phyloP scores from a whole-genome alignment of 148 eudicot species.

The Chenopodium formosanum region DNA sequence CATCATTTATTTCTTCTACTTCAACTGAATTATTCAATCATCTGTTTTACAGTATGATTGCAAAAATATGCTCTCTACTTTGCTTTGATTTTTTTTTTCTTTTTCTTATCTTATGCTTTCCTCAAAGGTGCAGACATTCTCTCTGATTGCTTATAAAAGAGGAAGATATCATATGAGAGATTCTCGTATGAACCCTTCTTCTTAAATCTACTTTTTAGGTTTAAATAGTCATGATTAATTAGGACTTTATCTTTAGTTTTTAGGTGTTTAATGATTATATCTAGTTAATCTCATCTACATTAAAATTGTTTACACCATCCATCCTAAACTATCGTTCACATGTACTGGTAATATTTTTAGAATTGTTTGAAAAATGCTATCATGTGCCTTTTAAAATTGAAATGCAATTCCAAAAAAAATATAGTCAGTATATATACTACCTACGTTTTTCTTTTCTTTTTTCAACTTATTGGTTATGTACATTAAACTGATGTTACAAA shows the following conservation, averaged over 20 bases:
- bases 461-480: too few species aligned
- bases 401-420: too few species aligned
- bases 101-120: slow-evolving; percentile 15
- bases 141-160: slow-evolving; percentile 14
- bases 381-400: too few species aligned
- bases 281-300: not conserved
- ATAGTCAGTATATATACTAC: too few species aligned
- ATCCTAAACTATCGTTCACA: too few species aligned
- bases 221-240: slow-evolving; percentile 11
- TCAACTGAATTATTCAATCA: slow-evolving; percentile 11
- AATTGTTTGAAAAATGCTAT: too few species aligned
- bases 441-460: too few species aligned
- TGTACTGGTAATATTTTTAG: too few species aligned
- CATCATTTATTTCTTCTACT: slow-evolving; percentile 5
- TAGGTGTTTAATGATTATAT: not conserved
- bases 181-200: not conserved
- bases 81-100: not conserved
- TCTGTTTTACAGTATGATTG: slow-evolving; percentile 31
- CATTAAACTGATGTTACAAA: too few species aligned
- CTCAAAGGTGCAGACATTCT: slow-evolving; percentile 27
- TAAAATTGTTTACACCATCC: not conserved
- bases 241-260: not conserved
- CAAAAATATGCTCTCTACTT: slow-evolving; percentile 10
- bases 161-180: not conserved
- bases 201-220: not conserved